Base-by-base conservation (phyloP, 495 filamentous ascomycete species). In the Cryomyces minteri region DNA sequence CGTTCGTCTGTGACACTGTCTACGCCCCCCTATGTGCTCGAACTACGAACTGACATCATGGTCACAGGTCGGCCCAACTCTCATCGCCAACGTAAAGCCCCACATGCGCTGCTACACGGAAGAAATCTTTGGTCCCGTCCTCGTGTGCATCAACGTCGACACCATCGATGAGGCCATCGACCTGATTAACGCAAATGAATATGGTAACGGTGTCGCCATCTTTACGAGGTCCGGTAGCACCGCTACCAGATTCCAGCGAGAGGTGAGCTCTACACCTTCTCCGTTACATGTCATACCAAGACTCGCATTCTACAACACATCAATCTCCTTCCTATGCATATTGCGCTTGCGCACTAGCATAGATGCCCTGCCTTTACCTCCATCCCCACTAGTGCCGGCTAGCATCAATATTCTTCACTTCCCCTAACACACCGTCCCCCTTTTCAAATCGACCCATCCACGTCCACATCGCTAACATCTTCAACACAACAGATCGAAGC, bases 81-180 rank as follows among this genome's bases (percentile, higher is more conserved):
- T 99, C 60, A 94, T 99, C 65, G 74, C 82, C 51, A 82, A 92
- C 62, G 88, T 99, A 31, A 93, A 81, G 43, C 75, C 83, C 0
- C 67, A 82, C 44, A 96, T 96, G 92, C 72, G 68, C 52, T 99
- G 90, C 73, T 99, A 99, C 72, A 77, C 64, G 44, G 82, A 95
- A 59, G 90, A 99, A 61, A 94, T 99, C 63, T 99, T 99, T 58
- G 90, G 90, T 4, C 90, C 90, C 2, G 90, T 99, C 31, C 71
- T 94, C 34, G 81, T 94, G 34, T 87, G 82, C 65, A 61, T 90
- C 10, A 83, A 87, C 54, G 79, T 81, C 10, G 77, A 80, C 41
- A 88, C 82, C 1, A 70, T 95, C 7, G 85, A 94, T 51, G 85
- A 87, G 34, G 77, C 76, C 48, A 75, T 79, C 48, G 62, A 67